Base-by-base conservation (phyloP, 345 rosid species). In the Lumnitzera racemosa region DNA sequence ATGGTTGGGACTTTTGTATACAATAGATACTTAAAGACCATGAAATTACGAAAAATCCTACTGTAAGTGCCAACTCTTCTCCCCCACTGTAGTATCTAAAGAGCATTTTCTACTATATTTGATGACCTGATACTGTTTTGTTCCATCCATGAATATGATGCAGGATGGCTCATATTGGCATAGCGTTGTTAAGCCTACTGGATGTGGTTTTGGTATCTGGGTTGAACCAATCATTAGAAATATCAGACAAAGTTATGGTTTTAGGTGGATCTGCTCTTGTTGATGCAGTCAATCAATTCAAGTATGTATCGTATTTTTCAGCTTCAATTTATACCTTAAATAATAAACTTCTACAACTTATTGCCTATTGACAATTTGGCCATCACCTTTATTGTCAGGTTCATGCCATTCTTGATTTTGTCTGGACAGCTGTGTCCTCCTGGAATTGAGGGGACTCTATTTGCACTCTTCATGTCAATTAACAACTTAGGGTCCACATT, bases 351-450 rank as follows among this genome's bases (percentile, higher is more conserved):
- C 24, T 60, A 47, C 24, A 27, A 27, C 51, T 15, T 29, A 16
- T n/a, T 27, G 20, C 20, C 24, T 53, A 5, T 23, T 23, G 0
- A 20, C 14, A 15, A 24, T 15, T 47, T 48, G 13, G 29, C 12
- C 29, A 5, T 48, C 16, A 3, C 17, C 16, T 70, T 31, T 27
- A 24, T 48, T n/a, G 70, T 65, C 86, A 94, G 97, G 79, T 79
- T 90, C 81, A 94, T 94, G 99, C 97, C 99, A 15, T 94, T 94
- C 81, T 78, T 94, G 67, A 86, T 94, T 67, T 72, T 90, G 72
- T 94, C 99, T 13, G 99, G 97, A 53, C 95, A 90, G 76, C 69
- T 84, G 43, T 90, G 99, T 70, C 99, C 99, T 4, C 99, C 97
- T 2, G 97, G 99, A 61, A 88, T 90, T 0, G 96, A 94, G 75